Evolutionary conservation across 2,329 filamentous ascomycete species (phyloP).

Genomic region (Phaeosphaeria sp.): DNA sequence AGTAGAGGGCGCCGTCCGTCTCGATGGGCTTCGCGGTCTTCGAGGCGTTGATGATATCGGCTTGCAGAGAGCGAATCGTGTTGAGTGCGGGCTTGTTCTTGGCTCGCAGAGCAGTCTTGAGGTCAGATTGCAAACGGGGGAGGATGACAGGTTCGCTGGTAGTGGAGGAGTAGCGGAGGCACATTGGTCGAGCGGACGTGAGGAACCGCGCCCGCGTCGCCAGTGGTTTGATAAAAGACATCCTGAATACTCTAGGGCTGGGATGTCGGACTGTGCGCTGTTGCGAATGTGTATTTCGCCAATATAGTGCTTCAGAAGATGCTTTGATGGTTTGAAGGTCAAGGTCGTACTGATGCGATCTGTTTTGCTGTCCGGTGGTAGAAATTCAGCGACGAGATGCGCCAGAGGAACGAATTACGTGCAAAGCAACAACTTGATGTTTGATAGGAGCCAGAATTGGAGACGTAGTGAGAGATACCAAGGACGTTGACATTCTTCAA

Average conservation of each 20-base stretch:
- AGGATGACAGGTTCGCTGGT: constrained; percentile 41
- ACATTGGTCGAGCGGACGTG: constrained; percentile 17
- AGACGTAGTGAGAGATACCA: background rate
- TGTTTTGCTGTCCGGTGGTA: background rate
- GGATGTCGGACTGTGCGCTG: background rate
- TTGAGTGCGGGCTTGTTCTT: constrained; percentile 65
- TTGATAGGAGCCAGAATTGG: background rate
- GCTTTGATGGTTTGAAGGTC: too few relatives aligned
- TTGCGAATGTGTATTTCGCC: background rate
- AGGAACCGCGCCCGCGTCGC: constrained; percentile 22
- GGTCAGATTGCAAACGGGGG: constrained; percentile 53
- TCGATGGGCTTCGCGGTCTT: constrained; percentile 74
- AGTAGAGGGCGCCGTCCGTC: constrained; percentile 73
- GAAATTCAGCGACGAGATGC: background rate
- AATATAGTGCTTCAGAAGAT: background rate
- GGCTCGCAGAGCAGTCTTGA: constrained; percentile 56
- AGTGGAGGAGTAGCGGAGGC: constrained; percentile 28
- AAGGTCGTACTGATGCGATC: too few relatives aligned
- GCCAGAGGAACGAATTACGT: background rate
- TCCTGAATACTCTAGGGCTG: constrained; percentile 12
- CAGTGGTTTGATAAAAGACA: constrained; percentile 34
- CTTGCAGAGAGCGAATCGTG: constrained; percentile 72
- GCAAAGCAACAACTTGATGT: background rate
- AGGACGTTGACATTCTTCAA: too few relatives aligned
- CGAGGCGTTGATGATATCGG: constrained; percentile 75